phyloP scores from a whole-genome alignment of 495 filamentous ascomycete genomes.

The Hyphodiscus hymeniophilus region DNA sequence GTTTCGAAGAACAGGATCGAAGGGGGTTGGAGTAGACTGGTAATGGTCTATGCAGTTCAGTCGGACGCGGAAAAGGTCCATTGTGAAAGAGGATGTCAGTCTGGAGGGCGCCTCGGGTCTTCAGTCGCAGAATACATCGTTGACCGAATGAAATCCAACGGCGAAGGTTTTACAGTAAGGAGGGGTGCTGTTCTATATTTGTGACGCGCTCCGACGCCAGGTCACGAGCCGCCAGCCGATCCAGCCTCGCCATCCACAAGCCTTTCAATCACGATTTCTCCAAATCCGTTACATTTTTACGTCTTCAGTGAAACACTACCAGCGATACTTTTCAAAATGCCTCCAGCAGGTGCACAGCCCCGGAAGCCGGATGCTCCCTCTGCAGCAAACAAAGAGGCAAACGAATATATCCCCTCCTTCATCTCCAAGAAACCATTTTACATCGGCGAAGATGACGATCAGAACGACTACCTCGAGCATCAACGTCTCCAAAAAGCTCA shows the following conservation, averaged over 20 bases:
- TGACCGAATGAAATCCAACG: neutral
- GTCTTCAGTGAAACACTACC: too few relatives aligned
- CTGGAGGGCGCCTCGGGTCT: neutral
- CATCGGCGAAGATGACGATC: conserved; percentile 67
- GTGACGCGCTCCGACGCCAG: neutral
- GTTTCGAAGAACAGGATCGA: conserved; percentile 72
- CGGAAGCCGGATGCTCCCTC: conserved; percentile 33
- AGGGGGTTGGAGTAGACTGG: conserved; percentile 62
- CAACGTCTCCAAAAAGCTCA: conserved; percentile 75
- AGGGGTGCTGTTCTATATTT: conserved; percentile 3
- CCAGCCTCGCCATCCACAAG: neutral
- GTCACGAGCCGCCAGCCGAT: neutral
- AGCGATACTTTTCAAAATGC: conserved; percentile 15
- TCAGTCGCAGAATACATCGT: neutral
- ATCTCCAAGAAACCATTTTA: conserved; percentile 99
- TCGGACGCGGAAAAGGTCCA: conserved; percentile 74
- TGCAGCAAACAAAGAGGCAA: conserved; percentile 65
- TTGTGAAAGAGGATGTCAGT: conserved; percentile 2
- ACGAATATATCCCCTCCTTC: conserved; percentile 98
- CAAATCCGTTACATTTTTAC: neutral
- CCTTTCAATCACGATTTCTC: neutral
- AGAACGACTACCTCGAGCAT: conserved; percentile 91
- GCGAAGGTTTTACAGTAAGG: neutral
- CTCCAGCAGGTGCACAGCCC: conserved; percentile 25
- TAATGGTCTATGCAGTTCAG: conserved; percentile 95